phyloP scores from a whole-genome alignment of 768 basidiomycete species.

The Tylopilus subfusipes region DNA sequence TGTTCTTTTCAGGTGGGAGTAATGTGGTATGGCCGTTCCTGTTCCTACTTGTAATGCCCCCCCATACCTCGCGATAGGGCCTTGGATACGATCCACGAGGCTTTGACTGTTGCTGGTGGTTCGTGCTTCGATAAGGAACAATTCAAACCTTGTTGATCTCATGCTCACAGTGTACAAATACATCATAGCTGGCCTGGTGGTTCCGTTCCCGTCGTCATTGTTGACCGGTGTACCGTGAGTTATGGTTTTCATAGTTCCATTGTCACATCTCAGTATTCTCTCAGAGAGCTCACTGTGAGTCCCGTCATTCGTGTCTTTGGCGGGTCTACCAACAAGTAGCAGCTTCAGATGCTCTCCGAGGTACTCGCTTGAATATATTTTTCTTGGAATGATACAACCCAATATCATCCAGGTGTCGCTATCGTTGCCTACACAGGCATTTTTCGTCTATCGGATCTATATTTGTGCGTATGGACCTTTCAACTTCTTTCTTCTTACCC shows the following conservation, averaged over 20 bases:
- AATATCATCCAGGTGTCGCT: background rate
- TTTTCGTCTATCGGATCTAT: conserved; percentile 11
- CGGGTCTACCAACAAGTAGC: background rate
- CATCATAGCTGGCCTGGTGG: background rate
- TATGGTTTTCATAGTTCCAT: background rate
- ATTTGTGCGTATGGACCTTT: background rate
- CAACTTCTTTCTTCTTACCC: background rate
- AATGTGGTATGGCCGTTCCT: conserved; percentile 1
- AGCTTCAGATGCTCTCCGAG: conserved; percentile 4
- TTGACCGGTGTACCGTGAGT: background rate
- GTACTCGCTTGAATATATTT: background rate
- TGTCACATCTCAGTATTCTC: background rate
- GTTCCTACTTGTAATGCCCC: background rate
- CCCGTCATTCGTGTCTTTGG: background rate
- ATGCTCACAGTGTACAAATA: background rate
- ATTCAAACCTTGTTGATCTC: background rate
- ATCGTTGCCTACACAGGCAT: conserved; percentile 3
- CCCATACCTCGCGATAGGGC: background rate
- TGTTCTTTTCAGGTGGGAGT: background rate
- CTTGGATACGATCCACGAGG: conserved; percentile 8
- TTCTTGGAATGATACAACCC: no score
- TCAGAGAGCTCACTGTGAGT: conserved; percentile 14
- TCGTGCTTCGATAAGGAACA: background rate
- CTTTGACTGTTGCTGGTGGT: conserved; percentile 4
- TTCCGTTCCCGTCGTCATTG: background rate